Conservation (phyloP, 225 moss, liverwort and hornwort species). For the Ulota crispa region DNA sequence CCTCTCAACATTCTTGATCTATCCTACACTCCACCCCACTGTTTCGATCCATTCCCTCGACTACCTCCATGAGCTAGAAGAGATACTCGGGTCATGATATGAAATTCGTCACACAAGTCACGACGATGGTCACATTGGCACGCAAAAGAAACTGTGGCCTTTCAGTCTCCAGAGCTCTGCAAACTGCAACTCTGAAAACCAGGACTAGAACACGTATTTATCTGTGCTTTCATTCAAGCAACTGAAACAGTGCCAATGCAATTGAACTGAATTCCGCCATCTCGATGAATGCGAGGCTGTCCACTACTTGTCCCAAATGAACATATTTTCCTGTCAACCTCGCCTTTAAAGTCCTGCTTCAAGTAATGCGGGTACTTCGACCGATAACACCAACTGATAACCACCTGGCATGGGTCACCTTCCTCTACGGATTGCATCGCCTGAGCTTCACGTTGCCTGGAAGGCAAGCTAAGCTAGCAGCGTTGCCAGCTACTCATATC, state of each 20-base stretch:
- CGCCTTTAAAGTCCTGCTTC: not conserved
- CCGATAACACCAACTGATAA: constrained; percentile 12
- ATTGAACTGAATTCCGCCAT: not conserved
- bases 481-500: not conserved
- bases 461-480: not conserved
- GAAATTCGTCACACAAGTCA: not conserved
- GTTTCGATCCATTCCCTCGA: not conserved
- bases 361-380: not conserved
- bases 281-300: not conserved
- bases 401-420: not conserved
- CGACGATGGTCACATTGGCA: not conserved
- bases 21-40: not conserved
- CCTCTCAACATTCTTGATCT: not conserved
- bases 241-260: not conserved
- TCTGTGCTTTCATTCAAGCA: not conserved
- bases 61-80: not conserved
- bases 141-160: not conserved
- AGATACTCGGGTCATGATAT: not conserved
- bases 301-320: not conserved
- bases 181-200: not conserved
- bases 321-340: not conserved
- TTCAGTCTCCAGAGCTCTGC: not conserved
- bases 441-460: not conserved
- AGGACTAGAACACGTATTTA: not conserved
- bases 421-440: not conserved